Percentiles rank a stretch among this genome's conserved stretches.
These are phyloP conservation scores for Naumovozyma dairenensis DNA, from an alignment of 805 yeast genomes.

Conservation along the genomic window DNA sequence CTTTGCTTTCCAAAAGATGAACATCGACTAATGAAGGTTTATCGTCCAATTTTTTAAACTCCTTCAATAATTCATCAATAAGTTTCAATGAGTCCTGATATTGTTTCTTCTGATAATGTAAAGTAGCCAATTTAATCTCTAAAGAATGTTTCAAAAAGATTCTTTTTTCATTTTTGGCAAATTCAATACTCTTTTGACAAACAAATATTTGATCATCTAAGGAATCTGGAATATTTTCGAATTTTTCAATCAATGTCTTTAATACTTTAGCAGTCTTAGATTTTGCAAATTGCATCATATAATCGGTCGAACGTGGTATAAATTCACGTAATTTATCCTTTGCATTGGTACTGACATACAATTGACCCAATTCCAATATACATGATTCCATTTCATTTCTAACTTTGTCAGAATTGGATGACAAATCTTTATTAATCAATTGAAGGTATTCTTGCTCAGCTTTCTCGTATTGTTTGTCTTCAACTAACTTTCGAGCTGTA, in stretches of 20 bases:
- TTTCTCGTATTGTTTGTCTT: constrained; percentile 36
- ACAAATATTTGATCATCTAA: constrained; percentile 63
- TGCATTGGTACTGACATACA: constrained; percentile 46
- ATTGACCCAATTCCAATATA: constrained; percentile 63
- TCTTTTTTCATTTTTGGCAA: constrained; percentile 79
- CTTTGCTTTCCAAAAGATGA: constrained; percentile 81
- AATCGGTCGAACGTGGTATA: constrained; percentile 55
- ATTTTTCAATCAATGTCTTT: constrained; percentile 66
- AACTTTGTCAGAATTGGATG: constrained; percentile 26
- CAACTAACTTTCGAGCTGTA: constrained; percentile 52
- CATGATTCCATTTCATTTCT: constrained; percentile 56
- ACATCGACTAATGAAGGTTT: constrained; percentile 92
- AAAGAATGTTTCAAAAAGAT: constrained; percentile 81
- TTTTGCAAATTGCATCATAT: constrained; percentile 78
- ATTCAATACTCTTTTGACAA: constrained; percentile 70
- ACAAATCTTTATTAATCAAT: constrained; percentile 32
- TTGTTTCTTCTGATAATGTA: constrained; percentile 54
- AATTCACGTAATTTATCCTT: constrained; percentile 47
- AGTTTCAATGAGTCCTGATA: constrained; percentile 65
- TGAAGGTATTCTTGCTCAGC: constrained; percentile 56
- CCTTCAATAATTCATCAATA: constrained; percentile 62
- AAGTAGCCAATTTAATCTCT: constrained; percentile 70
- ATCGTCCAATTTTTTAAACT: constrained; percentile 90
- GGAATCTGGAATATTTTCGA: constrained; percentile 53
- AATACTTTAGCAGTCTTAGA: constrained; percentile 91